A percentile compares a stretch with the other conserved stretches of the same genome.
phyloP scores from a whole-genome alignment of 1,284 basidiomycete genomes.

The Abortiporus biennis region DNA sequence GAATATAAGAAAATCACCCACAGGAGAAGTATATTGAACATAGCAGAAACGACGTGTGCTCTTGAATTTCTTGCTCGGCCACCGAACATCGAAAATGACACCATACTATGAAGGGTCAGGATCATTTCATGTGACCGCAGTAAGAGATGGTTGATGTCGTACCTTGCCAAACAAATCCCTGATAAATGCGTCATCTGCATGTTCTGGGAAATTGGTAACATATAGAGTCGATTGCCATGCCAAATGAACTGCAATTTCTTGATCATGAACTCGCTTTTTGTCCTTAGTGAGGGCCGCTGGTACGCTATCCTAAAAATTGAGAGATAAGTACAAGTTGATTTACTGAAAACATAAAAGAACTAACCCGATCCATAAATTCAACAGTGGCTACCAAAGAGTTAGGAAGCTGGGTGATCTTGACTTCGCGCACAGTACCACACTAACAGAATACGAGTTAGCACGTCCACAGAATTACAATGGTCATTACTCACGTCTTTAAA shows the following conservation, averaged over 20 bases:
- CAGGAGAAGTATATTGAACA: slow-evolving; percentile 83
- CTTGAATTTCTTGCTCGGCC: slow-evolving; percentile 98
- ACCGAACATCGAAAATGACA: slow-evolving; percentile 87
- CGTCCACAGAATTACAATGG: background rate
- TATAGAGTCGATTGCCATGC: slow-evolving; percentile 95
- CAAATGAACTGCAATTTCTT: slow-evolving; percentile 78
- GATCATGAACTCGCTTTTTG: slow-evolving; percentile 74
- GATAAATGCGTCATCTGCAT: slow-evolving; percentile 74
- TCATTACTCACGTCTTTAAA: slow-evolving; percentile 76
- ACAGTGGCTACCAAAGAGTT: slow-evolving; percentile 68
- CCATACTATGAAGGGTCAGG: slow-evolving; percentile 59
- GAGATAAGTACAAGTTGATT: background rate
- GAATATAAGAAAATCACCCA: slow-evolving; percentile 29
- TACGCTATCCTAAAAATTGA: slow-evolving; percentile 66
- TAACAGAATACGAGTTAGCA: slow-evolving; percentile 29
- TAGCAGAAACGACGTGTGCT: slow-evolving; percentile 91
- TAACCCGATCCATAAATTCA: slow-evolving; percentile 70
- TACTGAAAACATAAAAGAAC: slow-evolving; percentile 14
- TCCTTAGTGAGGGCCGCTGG: slow-evolving; percentile 89
- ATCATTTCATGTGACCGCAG: slow-evolving; percentile 5
- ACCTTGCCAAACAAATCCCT: slow-evolving; percentile 78
- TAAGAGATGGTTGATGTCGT: slow-evolving; percentile 9
- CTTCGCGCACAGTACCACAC: slow-evolving; percentile 82
- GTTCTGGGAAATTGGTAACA: slow-evolving; percentile 93
- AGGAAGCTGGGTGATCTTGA: slow-evolving; percentile 61